Base-by-base conservation (phyloP, 2,329 filamentous ascomycete species). In the Penicillium polonicum region DNA sequence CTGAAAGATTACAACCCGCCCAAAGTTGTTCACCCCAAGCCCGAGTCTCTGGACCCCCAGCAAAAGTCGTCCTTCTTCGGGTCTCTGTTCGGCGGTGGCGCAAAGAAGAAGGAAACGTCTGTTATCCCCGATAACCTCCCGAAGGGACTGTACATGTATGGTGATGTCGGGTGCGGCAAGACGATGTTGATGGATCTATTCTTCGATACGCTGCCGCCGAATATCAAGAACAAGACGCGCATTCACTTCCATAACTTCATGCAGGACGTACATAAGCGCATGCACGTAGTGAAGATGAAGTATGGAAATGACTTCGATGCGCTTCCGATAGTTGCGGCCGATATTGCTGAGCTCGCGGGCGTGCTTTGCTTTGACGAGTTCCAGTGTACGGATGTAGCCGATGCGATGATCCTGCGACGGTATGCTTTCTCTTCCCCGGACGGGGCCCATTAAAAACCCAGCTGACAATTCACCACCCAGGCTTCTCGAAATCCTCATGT, bases 201-300 rank as follows among this genome's bases (percentile, higher is more conserved):
- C 75, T 96, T 92, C 78, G 92, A 97, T 63, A 97, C 93, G 0
- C 80, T 97, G 23, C 94, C 94, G 0, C 74, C 80, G 17, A 88
- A 88, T 59, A 92, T 97, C 63, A 83, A 82, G 57, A 85, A 86
- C 33, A 97, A 96, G 79, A 95, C 88, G 46, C 84, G 94, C 48
- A 97, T 99, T 70, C 94, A 99, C 79, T 99, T 99, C 77, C 92
- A 97, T 80, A 96, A 96, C 74, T 99, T 99, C 80, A 99, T 99
- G 94, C 94, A 97, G 75, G 90, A 96, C 74, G 89, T 97, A 48
- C 94, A 99, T 78, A 91, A 88, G 74, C 84, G 93, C 60, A 79
- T 97, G 68, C 94, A 97, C 79, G 86, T 86, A 71, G 88, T 96
- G 77, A 97, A 96, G 79, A 88, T 94, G 83, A 79, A 87, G 67